These are phyloP conservation scores for Huntiella bhutanensis DNA, from an alignment of 2,329 filamentous ascomycete genomes.

Conservation along the genomic window DNA sequence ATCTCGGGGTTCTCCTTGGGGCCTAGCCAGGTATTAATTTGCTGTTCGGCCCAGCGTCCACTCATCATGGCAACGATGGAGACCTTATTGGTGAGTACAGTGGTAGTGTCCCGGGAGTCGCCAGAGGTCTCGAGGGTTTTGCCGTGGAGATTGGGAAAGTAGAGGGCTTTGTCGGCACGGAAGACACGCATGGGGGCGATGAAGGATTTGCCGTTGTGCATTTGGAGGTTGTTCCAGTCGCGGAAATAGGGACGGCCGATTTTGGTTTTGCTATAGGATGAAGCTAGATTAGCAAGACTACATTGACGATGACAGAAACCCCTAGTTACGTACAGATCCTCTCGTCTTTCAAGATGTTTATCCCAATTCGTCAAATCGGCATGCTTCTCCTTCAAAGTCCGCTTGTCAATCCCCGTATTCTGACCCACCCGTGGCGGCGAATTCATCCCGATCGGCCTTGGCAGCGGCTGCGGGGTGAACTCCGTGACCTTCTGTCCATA, in stretches of 20 bases:
- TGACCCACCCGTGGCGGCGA: slow-evolving; percentile 57
- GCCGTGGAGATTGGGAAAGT: slow-evolving; percentile 83
- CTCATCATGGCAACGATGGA: slow-evolving; percentile 68
- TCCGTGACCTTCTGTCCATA: slow-evolving; percentile 36
- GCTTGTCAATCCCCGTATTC: slow-evolving; percentile 58
- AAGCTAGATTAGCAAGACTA: background rate
- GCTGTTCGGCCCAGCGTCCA: slow-evolving; percentile 67
- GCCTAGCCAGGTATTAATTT: slow-evolving; percentile 54
- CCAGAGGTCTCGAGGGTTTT: slow-evolving; percentile 46
- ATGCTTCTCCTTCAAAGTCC: slow-evolving; percentile 47
- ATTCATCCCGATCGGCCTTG: slow-evolving; percentile 65
- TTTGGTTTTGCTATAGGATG: slow-evolving; percentile 40
- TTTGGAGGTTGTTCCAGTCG: slow-evolving; percentile 73
- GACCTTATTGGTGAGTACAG: slow-evolving; percentile 51
- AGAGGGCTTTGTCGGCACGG: slow-evolving; percentile 62
- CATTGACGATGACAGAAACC: background rate
- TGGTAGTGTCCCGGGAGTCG: slow-evolving; percentile 49
- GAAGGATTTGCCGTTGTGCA: slow-evolving; percentile 83
- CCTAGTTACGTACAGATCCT: slow-evolving; percentile 42
- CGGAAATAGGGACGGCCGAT: slow-evolving; percentile 83
- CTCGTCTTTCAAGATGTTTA: slow-evolving; percentile 59
- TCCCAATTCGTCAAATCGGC: slow-evolving; percentile 74
- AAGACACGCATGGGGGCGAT: slow-evolving; percentile 70
- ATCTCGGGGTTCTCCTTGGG: slow-evolving; percentile 49
- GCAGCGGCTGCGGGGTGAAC: slow-evolving; percentile 40